phyloP scores from a whole-genome alignment of 805 yeast species.

The Candida silvicultrix region DNA sequence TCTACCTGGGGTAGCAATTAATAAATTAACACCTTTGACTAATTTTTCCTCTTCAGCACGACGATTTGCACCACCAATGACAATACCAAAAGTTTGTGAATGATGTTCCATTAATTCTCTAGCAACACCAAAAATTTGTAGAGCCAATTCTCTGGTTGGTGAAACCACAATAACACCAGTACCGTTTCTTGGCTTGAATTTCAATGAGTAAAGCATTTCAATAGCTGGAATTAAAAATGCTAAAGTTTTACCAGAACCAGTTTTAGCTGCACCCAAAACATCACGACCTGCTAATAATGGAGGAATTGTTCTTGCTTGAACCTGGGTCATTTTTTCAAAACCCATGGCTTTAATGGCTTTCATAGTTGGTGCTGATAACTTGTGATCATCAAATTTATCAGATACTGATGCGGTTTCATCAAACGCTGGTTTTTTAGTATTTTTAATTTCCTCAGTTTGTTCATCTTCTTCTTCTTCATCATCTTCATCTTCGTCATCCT shows the following conservation, averaged over 20 bases:
- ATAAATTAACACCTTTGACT: conserved; percentile 84
- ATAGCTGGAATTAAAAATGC: conserved; percentile 96
- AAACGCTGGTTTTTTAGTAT: background rate
- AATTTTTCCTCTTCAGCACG: conserved; percentile 96
- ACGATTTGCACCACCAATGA: conserved; percentile 97
- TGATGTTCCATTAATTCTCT: conserved; percentile 80
- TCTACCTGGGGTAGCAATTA: conserved; percentile 98
- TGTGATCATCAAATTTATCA: conserved; percentile 39
- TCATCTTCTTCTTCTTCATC: conserved; percentile 15
- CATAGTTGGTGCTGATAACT: conserved; percentile 75
- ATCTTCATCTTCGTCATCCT: conserved; percentile 11
- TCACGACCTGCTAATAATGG: conserved; percentile 95
- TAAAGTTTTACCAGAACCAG: conserved; percentile 97
- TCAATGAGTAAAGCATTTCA: conserved; percentile 81
- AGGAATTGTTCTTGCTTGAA: conserved; percentile 93
- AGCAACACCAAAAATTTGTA: conserved; percentile 97
- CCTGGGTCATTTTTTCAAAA: conserved; percentile 85
- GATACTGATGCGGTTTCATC: conserved; percentile 13
- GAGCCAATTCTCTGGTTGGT: conserved; percentile 96
- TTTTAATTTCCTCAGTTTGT: conserved; percentile 15
- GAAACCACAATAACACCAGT: conserved; percentile 95
- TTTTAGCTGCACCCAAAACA: conserved; percentile 98
- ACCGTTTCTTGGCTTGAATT: conserved; percentile 96
- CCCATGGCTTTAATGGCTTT: conserved; percentile 86
- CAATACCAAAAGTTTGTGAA: conserved; percentile 92